Percentiles rank a stretch among this genome's conserved stretches.
These are phyloP conservation scores for Pyrus communis DNA, from an alignment of 306 rosid genomes.

Conservation along the genomic window DNA sequence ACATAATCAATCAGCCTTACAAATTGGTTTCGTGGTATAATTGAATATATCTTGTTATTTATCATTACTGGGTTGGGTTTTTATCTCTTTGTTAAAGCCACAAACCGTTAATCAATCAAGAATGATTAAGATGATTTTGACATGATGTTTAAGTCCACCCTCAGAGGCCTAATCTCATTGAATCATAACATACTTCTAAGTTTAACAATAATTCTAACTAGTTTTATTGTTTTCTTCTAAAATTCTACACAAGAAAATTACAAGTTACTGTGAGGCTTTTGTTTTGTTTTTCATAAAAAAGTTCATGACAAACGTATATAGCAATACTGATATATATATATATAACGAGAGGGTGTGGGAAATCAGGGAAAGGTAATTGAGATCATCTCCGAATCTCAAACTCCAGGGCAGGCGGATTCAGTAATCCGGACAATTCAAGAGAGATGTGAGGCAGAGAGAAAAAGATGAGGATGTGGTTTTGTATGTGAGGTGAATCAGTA, in stretches of 20 bases:
- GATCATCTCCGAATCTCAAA: too few species aligned
- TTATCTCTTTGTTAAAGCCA: background rate
- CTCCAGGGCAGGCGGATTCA: too few species aligned
- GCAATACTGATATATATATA: background rate
- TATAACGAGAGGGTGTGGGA: background rate
- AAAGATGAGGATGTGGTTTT: too few species aligned
- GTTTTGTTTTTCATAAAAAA: background rate
- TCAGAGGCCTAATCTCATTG: background rate
- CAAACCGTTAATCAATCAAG: background rate
- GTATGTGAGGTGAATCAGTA: too few species aligned
- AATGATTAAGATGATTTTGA: constrained; percentile 16
- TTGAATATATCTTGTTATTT: background rate
- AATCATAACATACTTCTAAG: background rate
- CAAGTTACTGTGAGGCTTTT: background rate
- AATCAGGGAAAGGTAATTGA: background rate
- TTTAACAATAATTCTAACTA: background rate
- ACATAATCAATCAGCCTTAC: background rate
- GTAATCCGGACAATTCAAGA: too few species aligned
- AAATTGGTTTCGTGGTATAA: background rate
- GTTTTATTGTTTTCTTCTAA: background rate
- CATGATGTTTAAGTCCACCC: background rate
- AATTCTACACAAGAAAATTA: background rate
- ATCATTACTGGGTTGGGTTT: background rate
- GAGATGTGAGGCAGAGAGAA: too few species aligned
- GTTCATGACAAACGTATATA: background rate